A percentile compares a stretch with the other conserved stretches of the same genome.
Evolutionary conservation across 306 rosid species (phyloP).

Genomic region (Canavalia gladiata): DNA sequence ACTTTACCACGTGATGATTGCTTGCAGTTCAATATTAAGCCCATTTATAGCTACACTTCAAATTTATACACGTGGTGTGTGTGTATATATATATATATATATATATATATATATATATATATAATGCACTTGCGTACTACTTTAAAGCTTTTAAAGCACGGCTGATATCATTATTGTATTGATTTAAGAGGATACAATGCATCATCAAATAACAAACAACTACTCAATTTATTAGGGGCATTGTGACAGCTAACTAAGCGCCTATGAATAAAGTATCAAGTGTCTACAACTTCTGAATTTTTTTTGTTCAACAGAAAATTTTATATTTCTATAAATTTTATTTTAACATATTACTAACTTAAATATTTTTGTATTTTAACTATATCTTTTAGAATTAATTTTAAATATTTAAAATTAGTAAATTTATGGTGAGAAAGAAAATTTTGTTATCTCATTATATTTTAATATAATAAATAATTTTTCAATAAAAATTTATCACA

Average conservation of each 20-base stretch:
- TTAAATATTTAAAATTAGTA: too few species aligned
- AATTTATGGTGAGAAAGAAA: too few species aligned
- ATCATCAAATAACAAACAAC: slow-evolving; percentile 54
- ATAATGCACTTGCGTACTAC: not conserved
- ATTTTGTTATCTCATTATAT: too few species aligned
- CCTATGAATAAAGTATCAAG: too few species aligned
- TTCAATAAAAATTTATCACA: too few species aligned
- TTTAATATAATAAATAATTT: too few species aligned
- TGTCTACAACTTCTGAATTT: too few species aligned
- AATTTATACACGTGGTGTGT: not conserved
- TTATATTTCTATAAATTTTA: too few species aligned
- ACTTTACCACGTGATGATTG: not conserved
- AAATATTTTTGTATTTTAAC: too few species aligned
- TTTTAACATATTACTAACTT: too few species aligned
- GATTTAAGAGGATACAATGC: not conserved
- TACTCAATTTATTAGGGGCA: slow-evolving; percentile 57
- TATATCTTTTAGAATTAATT: too few species aligned
- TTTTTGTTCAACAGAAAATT: too few species aligned
- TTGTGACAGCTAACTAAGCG: not conserved
- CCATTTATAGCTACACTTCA: not conserved
- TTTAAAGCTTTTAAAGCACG: not conserved
- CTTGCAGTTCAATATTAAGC: not conserved
- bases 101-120: not conserved
- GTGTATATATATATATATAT: not conserved
- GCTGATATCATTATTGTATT: not conserved